Percentiles rank a stretch among this genome's conserved stretches.
Conservation (phyloP, 208 protist genomes). For the Trypanosoma vivax region DNA sequence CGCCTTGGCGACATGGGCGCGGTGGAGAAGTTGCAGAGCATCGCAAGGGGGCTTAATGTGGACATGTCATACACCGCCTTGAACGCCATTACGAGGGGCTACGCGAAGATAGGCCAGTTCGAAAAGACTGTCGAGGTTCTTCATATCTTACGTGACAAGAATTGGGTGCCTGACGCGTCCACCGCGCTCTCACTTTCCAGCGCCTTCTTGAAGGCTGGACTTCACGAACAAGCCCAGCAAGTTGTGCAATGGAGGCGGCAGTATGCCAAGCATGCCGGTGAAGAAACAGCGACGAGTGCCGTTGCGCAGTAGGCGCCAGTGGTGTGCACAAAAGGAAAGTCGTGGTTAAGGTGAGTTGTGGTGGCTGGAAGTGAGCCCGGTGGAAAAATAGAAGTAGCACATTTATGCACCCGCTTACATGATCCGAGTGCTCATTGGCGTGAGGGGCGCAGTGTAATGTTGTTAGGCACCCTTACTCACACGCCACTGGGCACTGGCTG, state of each 20-base stretch:
- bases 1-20: constrained; percentile 68
- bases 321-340: neutral
- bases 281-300: constrained; percentile 3
- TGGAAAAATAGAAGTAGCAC: no score
- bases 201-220: constrained; percentile 75
- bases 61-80: constrained; percentile 54
- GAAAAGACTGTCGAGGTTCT: constrained; percentile 81
- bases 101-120: constrained; percentile 62
- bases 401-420: no score
- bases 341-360: no score
- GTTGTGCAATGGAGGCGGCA: constrained; percentile 82
- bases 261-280: constrained; percentile 54
- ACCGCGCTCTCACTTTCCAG: constrained; percentile 71
- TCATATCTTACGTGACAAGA: constrained; percentile 68
- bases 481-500: no score
- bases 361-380: no score
- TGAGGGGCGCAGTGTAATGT: no score
- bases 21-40: constrained; percentile 44
- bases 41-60: constrained; percentile 16
- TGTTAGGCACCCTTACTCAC: no score
- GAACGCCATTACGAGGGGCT: constrained; percentile 77
- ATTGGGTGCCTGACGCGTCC: constrained; percentile 76
- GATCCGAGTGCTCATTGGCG: no score
- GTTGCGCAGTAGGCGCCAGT: constrained; percentile 1
- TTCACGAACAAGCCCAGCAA: constrained; percentile 85